Evolutionary conservation across 805 yeast genomes (phyloP).

Genomic region (Yamadazyma scolyti): DNA sequence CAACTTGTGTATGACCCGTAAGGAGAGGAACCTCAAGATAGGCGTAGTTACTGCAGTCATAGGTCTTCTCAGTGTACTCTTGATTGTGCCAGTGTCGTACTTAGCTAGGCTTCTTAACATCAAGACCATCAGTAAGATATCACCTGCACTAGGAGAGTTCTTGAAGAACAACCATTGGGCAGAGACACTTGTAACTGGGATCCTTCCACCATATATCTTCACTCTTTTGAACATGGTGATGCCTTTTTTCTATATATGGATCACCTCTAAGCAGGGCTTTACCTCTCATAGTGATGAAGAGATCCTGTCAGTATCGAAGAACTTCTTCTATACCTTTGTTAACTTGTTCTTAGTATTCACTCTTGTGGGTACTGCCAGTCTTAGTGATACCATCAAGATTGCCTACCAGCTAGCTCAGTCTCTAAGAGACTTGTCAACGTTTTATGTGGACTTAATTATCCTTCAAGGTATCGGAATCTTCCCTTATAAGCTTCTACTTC

Average conservation of each 20-base stretch:
- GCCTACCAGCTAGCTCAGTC: constrained; percentile 86
- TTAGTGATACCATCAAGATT: constrained; percentile 85
- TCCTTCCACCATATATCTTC: constrained; percentile 87
- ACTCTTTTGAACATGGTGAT: constrained; percentile 77
- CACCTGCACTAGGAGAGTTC: constrained; percentile 77
- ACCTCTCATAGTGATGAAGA: constrained; percentile 93
- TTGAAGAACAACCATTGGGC: constrained; percentile 67
- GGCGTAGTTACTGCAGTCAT: constrained; percentile 64
- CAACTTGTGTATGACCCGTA: constrained; percentile 75
- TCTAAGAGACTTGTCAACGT: constrained; percentile 71
- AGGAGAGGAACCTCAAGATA: constrained; percentile 62
- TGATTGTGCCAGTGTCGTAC: constrained; percentile 80
- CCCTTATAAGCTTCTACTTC: constrained; percentile 79
- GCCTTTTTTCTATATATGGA: constrained; percentile 83
- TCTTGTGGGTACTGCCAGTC: constrained; percentile 85
- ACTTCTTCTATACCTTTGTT: constrained; percentile 91
- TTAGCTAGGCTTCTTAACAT: constrained; percentile 78
- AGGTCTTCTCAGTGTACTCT: constrained; percentile 63
- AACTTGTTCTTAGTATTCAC: constrained; percentile 93
- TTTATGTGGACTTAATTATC: constrained; percentile 83
- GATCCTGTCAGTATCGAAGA: constrained; percentile 82
- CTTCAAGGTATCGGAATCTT: constrained; percentile 85
- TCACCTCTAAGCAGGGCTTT: constrained; percentile 81
- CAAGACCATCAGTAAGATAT: constrained; percentile 71
- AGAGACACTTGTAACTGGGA: constrained; percentile 75